A percentile compares a stretch with the other conserved stretches of the same genome.
Conservation (phyloP, 352 stramenopile species). For the Peronospora farinosa region DNA sequence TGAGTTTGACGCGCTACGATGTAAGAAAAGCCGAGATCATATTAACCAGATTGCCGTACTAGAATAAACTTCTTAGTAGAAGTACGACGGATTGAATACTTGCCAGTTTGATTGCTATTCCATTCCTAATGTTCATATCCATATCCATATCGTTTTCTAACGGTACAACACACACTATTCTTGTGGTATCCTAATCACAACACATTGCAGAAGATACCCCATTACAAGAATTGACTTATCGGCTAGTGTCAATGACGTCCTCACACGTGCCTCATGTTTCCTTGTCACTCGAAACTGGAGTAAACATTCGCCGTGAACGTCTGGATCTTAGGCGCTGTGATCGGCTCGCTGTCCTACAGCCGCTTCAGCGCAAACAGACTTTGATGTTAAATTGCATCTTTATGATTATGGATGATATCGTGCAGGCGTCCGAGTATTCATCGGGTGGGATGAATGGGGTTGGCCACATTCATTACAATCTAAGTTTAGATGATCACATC, state of each 20-base stretch:
- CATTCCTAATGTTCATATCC: neutral
- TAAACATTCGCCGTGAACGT: constrained; percentile 20
- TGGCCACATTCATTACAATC: too few relatives aligned
- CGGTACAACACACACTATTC: neutral
- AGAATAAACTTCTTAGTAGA: constrained; percentile 17
- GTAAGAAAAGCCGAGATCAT: constrained; percentile 6
- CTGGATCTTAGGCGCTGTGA: constrained; percentile 18
- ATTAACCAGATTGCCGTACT: constrained; percentile 24
- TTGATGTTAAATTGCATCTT: constrained; percentile 32
- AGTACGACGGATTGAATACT: neutral
- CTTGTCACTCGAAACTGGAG: constrained; percentile 20
- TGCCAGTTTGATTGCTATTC: neutral
- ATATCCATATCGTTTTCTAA: neutral
- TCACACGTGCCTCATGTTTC: constrained; percentile 22
- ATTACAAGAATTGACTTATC: neutral
- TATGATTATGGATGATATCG: constrained; percentile 33
- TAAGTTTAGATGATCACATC: too few relatives aligned
- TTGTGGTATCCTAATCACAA: neutral
- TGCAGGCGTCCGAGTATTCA: constrained; percentile 9
- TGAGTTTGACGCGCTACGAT: constrained; percentile 25
- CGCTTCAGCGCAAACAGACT: constrained; percentile 19
- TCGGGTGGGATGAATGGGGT: too few relatives aligned
- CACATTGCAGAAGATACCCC: neutral
- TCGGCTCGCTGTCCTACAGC: constrained; percentile 13
- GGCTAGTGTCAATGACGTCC: too few relatives aligned